Conservation (phyloP, 352 stramenopile genomes). For the Globisporangium emineosum region DNA sequence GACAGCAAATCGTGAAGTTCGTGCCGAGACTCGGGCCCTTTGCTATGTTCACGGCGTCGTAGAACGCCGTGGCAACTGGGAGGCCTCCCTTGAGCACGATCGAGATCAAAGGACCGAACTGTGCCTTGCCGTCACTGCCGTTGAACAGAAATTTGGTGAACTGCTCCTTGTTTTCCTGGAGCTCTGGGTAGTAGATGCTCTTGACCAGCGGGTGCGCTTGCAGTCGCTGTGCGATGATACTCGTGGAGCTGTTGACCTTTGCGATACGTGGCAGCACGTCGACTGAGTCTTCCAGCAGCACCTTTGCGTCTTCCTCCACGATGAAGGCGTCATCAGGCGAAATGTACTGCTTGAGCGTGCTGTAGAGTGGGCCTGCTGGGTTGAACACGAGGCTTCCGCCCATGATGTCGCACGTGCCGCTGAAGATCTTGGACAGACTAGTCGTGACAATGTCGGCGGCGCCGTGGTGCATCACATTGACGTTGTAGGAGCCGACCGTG, state of each 20-base stretch:
- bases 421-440: slow-evolving; percentile 93
- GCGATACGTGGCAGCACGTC: slow-evolving; percentile 74
- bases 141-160: slow-evolving; percentile 62
- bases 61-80: slow-evolving; percentile 80
- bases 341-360: slow-evolving; percentile 39
- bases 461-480: slow-evolving; percentile 80
- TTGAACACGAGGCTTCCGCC: slow-evolving; percentile 90
- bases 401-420: slow-evolving; percentile 89
- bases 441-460: slow-evolving; percentile 89
- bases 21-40: slow-evolving; percentile 91
- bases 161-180: slow-evolving; percentile 39
- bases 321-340: slow-evolving; percentile 55
- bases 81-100: slow-evolving; percentile 78
- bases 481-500: slow-evolving; percentile 89
- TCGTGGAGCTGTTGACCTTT: slow-evolving; percentile 79
- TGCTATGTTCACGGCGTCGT: slow-evolving; percentile 79
- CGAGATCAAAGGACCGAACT: slow-evolving; percentile 87
- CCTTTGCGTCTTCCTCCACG: slow-evolving; percentile 52
- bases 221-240: slow-evolving; percentile 68
- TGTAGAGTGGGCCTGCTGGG: slow-evolving; percentile 41
- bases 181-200: slow-evolving; percentile 83
- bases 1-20: slow-evolving; percentile 93
- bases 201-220: slow-evolving; percentile 74
- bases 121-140: slow-evolving; percentile 20
- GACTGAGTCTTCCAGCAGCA: slow-evolving; percentile 43